Conservation (phyloP, 73 alveolate genomes). For the Urostyla sp. region DNA sequence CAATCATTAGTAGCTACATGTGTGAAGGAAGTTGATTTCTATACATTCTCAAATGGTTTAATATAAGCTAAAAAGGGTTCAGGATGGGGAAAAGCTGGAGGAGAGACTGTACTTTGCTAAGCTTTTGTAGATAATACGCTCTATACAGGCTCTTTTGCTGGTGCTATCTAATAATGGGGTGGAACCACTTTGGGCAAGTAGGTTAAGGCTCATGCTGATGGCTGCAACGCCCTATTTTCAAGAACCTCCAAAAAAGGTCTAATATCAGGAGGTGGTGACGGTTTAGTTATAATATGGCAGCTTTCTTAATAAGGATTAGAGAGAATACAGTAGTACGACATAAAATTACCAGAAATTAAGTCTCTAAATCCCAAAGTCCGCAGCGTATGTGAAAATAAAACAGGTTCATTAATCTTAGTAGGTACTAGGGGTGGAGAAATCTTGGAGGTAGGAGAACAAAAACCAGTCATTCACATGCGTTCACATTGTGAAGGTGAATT, state of each 20-base stretch:
- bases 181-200: constrained; percentile 80
- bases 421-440: constrained; percentile 99
- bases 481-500: constrained; percentile 97
- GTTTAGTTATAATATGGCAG: constrained; percentile 86
- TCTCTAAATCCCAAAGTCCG: constrained; percentile 86
- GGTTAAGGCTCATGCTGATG: constrained; percentile 89
- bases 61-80: constrained; percentile 88
- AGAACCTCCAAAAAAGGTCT: constrained; percentile 91
- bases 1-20: constrained; percentile 86
- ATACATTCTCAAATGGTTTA: constrained; percentile 79
- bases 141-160: constrained; percentile 92
- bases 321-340: constrained; percentile 50
- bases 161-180: constrained; percentile 84
- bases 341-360: constrained; percentile 74
- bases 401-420: constrained; percentile 82
- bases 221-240: constrained; percentile 79
- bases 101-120: constrained; percentile 85
- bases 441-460: constrained; percentile 76
- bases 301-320: constrained; percentile 42
- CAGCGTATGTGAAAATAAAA: constrained; percentile 89
- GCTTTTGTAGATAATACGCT: constrained; percentile 84
- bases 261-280: constrained; percentile 95
- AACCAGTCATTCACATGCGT: constrained; percentile 80
- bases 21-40: constrained; percentile 91
- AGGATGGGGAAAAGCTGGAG: constrained; percentile 89